phyloP scores from a whole-genome alignment of 2,329 filamentous ascomycete species.

The Corniculantispora saksenae region DNA sequence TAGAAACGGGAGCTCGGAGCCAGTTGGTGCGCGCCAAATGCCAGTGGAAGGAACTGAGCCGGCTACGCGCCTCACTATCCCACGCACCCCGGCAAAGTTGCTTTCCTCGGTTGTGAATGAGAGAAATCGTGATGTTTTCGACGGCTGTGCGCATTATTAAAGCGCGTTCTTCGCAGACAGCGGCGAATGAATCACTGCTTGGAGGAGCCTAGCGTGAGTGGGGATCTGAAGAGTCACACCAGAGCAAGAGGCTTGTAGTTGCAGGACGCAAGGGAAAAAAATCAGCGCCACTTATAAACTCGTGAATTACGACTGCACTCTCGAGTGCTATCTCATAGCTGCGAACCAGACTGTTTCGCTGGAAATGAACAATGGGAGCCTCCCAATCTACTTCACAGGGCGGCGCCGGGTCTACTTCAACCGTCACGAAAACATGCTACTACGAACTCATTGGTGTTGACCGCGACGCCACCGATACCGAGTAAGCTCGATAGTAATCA shows the following conservation, averaged over 20 bases:
- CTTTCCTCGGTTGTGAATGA: too few species aligned
- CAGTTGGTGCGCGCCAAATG: too few species aligned
- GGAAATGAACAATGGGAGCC: conserved; percentile 48
- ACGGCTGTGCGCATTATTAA: too few species aligned
- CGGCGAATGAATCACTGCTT: background rate
- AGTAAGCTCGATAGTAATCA: conserved; percentile 55
- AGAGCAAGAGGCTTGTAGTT: background rate
- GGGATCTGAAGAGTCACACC: conserved; percentile 9
- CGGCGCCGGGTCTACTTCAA: conserved; percentile 28
- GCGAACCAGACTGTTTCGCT: background rate
- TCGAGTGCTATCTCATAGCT: background rate
- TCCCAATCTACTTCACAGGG: conserved; percentile 53
- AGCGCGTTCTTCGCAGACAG: background rate
- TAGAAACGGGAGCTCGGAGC: too few species aligned
- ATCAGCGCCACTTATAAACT: background rate
- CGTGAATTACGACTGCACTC: background rate
- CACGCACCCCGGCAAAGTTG: too few species aligned
- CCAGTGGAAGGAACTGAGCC: too few species aligned
- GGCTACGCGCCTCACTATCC: too few species aligned
- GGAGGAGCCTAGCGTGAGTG: background rate
- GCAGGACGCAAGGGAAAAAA: background rate
- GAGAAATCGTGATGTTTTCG: too few species aligned
- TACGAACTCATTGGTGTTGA: conserved; percentile 82
- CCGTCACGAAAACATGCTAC: conserved; percentile 69
- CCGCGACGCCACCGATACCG: conserved; percentile 73